These are phyloP conservation scores for Psophocarpus tetragonolobus DNA, from an alignment of 306 rosid genomes.

Conservation along the genomic window DNA sequence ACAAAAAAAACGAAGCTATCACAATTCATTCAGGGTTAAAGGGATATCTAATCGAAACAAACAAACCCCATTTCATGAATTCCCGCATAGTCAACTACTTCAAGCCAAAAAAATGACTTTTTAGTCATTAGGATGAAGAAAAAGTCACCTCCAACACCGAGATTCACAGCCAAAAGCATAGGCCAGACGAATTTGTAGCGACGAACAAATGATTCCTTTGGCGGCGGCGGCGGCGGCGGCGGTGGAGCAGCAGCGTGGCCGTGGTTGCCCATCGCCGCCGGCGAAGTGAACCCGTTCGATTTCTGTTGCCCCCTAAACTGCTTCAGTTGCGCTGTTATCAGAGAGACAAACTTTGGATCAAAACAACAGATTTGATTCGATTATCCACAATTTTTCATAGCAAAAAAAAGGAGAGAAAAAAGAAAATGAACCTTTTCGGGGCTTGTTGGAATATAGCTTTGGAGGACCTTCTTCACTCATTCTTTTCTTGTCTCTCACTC, in stretches of 20 bases:
- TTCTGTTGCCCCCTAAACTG: constrained; percentile 58
- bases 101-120: neutral
- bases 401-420: neutral
- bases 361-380: constrained; percentile 1
- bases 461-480: constrained; percentile 70
- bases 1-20: neutral
- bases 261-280: constrained; percentile 46
- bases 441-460: constrained; percentile 67
- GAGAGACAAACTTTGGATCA: constrained; percentile 20
- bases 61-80: constrained; percentile 5
- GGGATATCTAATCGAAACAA: constrained; percentile 14
- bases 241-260: constrained; percentile 36
- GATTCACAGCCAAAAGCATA: constrained; percentile 75
- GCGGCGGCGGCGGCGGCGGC: constrained; percentile 53
- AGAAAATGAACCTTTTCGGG: constrained; percentile 59
- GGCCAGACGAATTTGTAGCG: constrained; percentile 89
- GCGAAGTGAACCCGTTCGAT: constrained; percentile 46
- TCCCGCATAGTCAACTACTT: neutral
- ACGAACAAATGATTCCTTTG: constrained; percentile 69
- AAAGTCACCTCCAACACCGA: constrained; percentile 78
- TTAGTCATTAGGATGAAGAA: neutral
- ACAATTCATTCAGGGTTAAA: neutral
- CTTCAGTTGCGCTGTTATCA: constrained; percentile 52
- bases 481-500: constrained; percentile 1
- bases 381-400: neutral